Conservation (phyloP, 2,329 filamentous ascomycete genomes). For the Triangularia verruculosa region DNA sequence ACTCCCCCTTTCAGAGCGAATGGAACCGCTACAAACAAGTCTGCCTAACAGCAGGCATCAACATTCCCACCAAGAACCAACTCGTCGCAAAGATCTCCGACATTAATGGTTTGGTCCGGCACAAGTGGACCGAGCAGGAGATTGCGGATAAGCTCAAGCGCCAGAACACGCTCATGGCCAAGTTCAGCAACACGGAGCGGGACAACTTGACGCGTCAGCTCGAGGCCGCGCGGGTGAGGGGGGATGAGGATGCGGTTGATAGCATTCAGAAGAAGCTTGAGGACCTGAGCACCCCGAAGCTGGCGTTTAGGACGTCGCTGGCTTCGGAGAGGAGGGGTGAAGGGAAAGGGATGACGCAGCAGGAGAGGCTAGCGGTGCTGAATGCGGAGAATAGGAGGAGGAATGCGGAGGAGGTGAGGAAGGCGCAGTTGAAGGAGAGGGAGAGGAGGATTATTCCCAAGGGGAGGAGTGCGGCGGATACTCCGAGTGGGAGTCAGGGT, state of each 20-base stretch:
- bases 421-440: conserved; percentile 81
- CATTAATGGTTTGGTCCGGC: conserved; percentile 75
- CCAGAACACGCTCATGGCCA: conserved; percentile 64
- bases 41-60: conserved; percentile 67
- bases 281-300: conserved; percentile 62
- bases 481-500: too few species aligned
- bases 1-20: conserved; percentile 69
- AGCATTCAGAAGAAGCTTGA: conserved; percentile 60
- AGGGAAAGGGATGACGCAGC: conserved; percentile 58
- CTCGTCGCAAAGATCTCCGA: conserved; percentile 72
- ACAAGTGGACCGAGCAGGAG: conserved; percentile 78
- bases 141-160: conserved; percentile 75
- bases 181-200: conserved; percentile 65
- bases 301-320: conserved; percentile 69
- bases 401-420: conserved; percentile 87
- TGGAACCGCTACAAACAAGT: conserved; percentile 77
- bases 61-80: conserved; percentile 68
- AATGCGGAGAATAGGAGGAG: conserved; percentile 81
- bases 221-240: conserved; percentile 61
- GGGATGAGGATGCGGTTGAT: conserved; percentile 56
- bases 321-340: conserved; percentile 49
- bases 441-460: conserved; percentile 44
- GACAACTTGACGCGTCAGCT: conserved; percentile 63
- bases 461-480: conserved; percentile 38
- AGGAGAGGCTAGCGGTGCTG: conserved; percentile 77